These are phyloP conservation scores for Cryptococcus amylolentus DNA, from an alignment of 1,284 basidiomycete genomes.

Conservation along the genomic window DNA sequence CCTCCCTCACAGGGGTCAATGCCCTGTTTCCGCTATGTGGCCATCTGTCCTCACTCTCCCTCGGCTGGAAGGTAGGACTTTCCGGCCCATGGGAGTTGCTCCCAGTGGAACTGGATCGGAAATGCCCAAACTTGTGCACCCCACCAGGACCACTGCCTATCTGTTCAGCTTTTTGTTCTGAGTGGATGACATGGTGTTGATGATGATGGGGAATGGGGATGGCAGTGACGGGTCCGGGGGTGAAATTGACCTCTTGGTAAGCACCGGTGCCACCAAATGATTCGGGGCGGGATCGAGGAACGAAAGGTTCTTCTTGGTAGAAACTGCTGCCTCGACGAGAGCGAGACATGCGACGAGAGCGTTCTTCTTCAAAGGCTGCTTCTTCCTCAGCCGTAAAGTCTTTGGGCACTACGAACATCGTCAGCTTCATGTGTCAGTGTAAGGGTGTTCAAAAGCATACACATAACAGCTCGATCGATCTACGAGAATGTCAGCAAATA, in stretches of 20 bases:
- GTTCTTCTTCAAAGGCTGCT: conserved; percentile 36
- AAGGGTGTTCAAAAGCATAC: conserved; percentile 12
- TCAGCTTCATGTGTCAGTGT: not conserved
- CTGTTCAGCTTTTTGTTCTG: not conserved
- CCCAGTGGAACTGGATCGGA: conserved; percentile 13
- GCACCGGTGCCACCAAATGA: conserved; percentile 7
- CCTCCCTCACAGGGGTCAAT: conserved; percentile 15
- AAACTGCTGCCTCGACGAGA: conserved; percentile 24
- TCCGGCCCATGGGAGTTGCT: conserved; percentile 2
- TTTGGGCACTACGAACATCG: conserved; percentile 30
- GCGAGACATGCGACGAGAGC: conserved; percentile 26
- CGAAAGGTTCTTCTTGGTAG: conserved; percentile 3
- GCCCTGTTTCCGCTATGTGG: conserved; percentile 1
- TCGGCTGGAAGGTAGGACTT: conserved; percentile 2
- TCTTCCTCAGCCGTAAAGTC: conserved; percentile 45
- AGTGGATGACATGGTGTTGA: conserved; percentile 1
- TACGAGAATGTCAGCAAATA: conserved; percentile 1
- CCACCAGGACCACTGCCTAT: too few relatives aligned
- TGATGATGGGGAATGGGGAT: conserved; percentile 6
- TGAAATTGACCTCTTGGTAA: conserved; percentile 3
- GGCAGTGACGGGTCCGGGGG: conserved; percentile 5
- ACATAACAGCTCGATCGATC: conserved; percentile 50
- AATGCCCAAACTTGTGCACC: conserved; percentile 1
- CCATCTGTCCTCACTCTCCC: not conserved
- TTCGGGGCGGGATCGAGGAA: not conserved